Conservation (phyloP, 2,329 filamentous ascomycete species). For the Drechmeria coniospora region DNA sequence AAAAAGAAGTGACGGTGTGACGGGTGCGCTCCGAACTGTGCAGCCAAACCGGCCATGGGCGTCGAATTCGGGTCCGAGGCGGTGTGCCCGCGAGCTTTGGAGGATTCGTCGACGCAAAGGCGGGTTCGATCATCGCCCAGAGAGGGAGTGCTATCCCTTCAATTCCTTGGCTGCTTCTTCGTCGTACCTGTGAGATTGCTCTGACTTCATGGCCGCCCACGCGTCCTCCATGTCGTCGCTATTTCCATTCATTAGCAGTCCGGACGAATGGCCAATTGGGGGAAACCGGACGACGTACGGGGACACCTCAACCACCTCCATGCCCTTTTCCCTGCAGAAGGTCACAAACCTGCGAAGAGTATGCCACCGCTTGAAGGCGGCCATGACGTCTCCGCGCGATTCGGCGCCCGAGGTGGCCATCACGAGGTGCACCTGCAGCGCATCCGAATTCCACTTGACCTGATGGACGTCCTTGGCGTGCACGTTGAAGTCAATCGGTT, state of each 20-base stretch:
- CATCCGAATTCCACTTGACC: slow-evolving; percentile 27
- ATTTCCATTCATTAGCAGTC: slow-evolving; percentile 6
- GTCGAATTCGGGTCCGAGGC: too few species aligned
- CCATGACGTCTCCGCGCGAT: slow-evolving; percentile 30
- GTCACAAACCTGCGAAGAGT: slow-evolving; percentile 36
- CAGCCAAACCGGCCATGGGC: too few species aligned
- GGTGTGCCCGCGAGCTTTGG: too few species aligned
- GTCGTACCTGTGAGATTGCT: slow-evolving; percentile 12
- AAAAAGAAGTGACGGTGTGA: too few species aligned
- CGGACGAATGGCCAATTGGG: not conserved
- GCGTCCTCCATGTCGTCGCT: slow-evolving; percentile 20
- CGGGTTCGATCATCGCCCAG: not conserved
- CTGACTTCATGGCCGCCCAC: slow-evolving; percentile 22
- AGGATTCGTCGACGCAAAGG: not conserved
- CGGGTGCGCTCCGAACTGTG: too few species aligned
- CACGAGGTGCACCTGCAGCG: slow-evolving; percentile 25
- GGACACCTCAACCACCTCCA: slow-evolving; percentile 23
- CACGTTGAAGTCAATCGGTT: slow-evolving; percentile 35
- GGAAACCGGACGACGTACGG: slow-evolving; percentile 19
- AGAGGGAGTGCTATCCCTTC: slow-evolving; percentile 11
- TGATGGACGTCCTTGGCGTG: slow-evolving; percentile 28
- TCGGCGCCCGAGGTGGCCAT: slow-evolving; percentile 17
- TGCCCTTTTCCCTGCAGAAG: slow-evolving; percentile 28
- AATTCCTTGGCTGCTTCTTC: slow-evolving; percentile 12
- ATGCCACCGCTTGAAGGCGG: slow-evolving; percentile 34